A percentile compares a stretch with the other conserved stretches of the same genome.
phyloP scores from a whole-genome alignment of 495 filamentous ascomycete species.

The Daldinia bambusicola region DNA sequence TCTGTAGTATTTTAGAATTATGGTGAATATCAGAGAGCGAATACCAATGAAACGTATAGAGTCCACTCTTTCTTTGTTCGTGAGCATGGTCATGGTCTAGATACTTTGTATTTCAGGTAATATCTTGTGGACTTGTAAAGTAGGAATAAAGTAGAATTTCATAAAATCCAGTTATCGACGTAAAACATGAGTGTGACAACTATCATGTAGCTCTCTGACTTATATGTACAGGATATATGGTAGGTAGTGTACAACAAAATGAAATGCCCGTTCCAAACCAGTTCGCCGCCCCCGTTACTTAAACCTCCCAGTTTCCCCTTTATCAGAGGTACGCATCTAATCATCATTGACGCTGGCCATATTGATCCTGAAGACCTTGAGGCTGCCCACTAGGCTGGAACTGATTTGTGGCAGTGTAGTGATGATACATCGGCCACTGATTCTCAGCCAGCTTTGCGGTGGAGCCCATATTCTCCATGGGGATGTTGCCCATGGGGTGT shows the following conservation, averaged over 20 bases:
- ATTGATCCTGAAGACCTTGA: not conserved
- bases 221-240: constrained; percentile 1
- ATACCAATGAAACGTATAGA: not conserved
- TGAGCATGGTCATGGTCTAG: too few relatives aligned
- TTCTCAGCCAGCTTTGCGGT: not conserved
- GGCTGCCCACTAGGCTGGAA: not conserved
- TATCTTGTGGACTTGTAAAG: not conserved
- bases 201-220: not conserved
- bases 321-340: not conserved
- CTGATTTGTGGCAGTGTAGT: not conserved
- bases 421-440: not conserved
- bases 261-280: not conserved
- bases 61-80: too few relatives aligned
- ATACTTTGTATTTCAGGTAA: not conserved
- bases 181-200: not conserved
- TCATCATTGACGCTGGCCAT: not conserved
- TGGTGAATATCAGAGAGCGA: not conserved
- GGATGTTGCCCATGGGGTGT: not conserved
- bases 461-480: not conserved
- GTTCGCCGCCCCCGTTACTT: not conserved
- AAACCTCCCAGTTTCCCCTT: not conserved
- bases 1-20: not conserved
- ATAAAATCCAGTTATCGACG: not conserved
- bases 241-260: not conserved
- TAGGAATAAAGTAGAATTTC: not conserved